These are phyloP conservation scores for Candida ipomoeae DNA, from an alignment of 805 yeast species.

Conservation along the genomic window DNA sequence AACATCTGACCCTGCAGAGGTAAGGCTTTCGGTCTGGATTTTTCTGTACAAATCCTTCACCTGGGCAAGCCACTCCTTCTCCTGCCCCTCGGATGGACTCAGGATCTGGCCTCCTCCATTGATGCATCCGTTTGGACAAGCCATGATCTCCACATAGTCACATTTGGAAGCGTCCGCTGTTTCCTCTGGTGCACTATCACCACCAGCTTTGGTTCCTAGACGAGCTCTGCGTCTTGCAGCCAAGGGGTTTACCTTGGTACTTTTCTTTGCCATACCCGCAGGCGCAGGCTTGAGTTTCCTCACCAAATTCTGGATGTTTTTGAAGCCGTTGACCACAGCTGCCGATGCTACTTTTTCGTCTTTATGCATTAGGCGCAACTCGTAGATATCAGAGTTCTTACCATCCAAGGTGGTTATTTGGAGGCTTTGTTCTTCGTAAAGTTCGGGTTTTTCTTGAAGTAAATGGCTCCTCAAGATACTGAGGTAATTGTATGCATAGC, in stretches of 20 bases:
- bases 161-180: constrained; percentile 60
- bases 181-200: constrained; percentile 16
- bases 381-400: constrained; percentile 72
- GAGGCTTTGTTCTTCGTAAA: constrained; percentile 18
- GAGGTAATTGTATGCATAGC: constrained; percentile 74
- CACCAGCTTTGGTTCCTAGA: constrained; percentile 14
- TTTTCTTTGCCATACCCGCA: constrained; percentile 13
- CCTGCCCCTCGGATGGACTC: constrained; percentile 34
- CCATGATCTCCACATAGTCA: constrained; percentile 92
- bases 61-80: constrained; percentile 44
- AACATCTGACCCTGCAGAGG: background rate
- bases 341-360: constrained; percentile 43
- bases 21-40: constrained; percentile 19
- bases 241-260: constrained; percentile 29
- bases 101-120: constrained; percentile 93
- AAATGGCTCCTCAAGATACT: constrained; percentile 30
- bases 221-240: constrained; percentile 45
- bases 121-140: constrained; percentile 96
- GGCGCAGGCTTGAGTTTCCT: constrained; percentile 59
- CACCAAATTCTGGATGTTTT: constrained; percentile 91
- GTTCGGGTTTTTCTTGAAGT: constrained; percentile 15
- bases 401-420: constrained; percentile 49
- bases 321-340: constrained; percentile 80
- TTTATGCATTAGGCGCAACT: constrained; percentile 51
- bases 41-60: constrained; percentile 32